Evolutionary conservation across 257 asterid species (phyloP), one percentile per base, ranked within the genome.

Genomic region (Orobanche coerulescens): DNA sequence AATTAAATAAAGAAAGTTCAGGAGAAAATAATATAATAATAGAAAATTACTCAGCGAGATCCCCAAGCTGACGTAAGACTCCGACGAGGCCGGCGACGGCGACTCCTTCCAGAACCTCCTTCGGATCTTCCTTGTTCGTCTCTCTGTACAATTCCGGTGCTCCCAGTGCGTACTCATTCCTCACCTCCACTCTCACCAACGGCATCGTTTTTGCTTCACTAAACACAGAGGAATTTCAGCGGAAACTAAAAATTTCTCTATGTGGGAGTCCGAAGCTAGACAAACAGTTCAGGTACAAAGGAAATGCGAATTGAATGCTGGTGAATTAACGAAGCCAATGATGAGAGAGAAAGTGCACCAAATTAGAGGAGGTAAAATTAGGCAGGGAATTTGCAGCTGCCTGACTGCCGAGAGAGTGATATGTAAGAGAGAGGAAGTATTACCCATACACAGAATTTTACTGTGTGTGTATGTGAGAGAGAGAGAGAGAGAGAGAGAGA

Each of bases 1-100:
- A 6, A 33, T 31, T 33, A 48, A 9, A 19, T 4, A 23, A 42
- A 42, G 3, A 1, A n/a, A 19, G 18, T 37, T 30, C 7, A 19
- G 13, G 11, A 23, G 12, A 4, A 6, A 34, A n/a, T n/a, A n/a
- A n/a, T n/a, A n/a, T n/a, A n/a, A n/a, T n/a, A n/a, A n/a, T n/a
- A n/a, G 18, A 55, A 48, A 72, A 82, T 49, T 62, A 90, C 97
- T 90, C 94, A 28, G 93, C 88, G 36, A 90, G 90, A 83, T 90
- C 97, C 66, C 97, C 97, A 34, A 90, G 90, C 88, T 90, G 97
- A 25, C 97, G 89, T 47, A 90, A 75, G 74, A 90, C 81, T 33
- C 97, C 97, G 68, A 90, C 86, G 19, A 90, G 87, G 31, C 97
- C 97, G 9, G 94, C 79, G 49, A 90, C 95, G 24, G 94, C 80